phyloP scores from a whole-genome alignment of 805 yeast genomes.

The Myxozyma melibiosi region DNA sequence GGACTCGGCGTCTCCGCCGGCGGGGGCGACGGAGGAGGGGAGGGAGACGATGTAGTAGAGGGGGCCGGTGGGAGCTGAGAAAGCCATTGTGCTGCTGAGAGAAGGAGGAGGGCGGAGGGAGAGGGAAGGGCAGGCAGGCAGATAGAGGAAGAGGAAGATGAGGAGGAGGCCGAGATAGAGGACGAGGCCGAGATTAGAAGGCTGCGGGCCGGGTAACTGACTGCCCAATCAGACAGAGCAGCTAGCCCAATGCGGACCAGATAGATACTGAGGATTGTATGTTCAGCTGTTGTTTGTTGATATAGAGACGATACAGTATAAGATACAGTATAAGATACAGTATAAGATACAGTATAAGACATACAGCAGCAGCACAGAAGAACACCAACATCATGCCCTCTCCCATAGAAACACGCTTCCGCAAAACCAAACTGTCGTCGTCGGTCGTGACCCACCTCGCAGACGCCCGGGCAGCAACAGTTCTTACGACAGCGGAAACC shows the following conservation, averaged over 20 bases:
- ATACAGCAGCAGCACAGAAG: too few relatives aligned
- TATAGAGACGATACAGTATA: too few relatives aligned
- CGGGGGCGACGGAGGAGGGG: conserved; percentile 54
- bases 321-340: too few relatives aligned
- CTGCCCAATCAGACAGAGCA: conserved; percentile 5
- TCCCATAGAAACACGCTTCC: conserved; percentile 13
- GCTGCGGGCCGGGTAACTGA: conserved; percentile 5
- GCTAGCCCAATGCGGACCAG: conserved; percentile 2
- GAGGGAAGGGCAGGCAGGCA: not conserved
- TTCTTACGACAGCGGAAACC: conserved; percentile 20
- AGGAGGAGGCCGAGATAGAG: not conserved
- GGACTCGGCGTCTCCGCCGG: conserved; percentile 41
- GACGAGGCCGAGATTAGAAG: not conserved
- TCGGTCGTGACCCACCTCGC: conserved; percentile 24
- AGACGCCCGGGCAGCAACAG: conserved; percentile 31
- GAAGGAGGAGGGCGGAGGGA: not conserved
- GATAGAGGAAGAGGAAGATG: not conserved
- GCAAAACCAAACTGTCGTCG: not conserved
- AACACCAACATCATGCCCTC: too few relatives aligned
- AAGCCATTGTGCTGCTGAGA: conserved; percentile 31
- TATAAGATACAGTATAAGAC: too few relatives aligned
- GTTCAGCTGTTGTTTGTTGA: too few relatives aligned
- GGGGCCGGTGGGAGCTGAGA: conserved; percentile 32
- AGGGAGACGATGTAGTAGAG: conserved; percentile 43
- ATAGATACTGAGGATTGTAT: not conserved